Base-by-base conservation (phyloP, 345 rosid genomes). In the Chamaenerion angustifolium region DNA sequence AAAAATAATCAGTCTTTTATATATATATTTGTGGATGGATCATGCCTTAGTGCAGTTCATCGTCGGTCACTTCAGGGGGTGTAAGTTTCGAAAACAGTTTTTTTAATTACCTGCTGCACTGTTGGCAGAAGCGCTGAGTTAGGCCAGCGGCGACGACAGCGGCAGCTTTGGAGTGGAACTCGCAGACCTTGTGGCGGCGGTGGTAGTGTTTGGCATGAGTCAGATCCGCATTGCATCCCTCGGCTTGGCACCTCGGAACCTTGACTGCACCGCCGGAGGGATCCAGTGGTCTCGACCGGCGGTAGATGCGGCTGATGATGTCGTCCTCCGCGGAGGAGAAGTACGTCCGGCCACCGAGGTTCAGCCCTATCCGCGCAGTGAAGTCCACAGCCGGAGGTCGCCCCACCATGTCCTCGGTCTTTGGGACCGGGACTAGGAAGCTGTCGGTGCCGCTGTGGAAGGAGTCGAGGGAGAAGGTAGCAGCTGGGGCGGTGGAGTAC, bases 41-140 rank as follows among this genome's bases (percentile, higher is more conserved):
- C 25, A 2, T 4, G 25, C 25, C 25, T 21, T n/a, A n/a, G n/a
- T n/a, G n/a, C n/a, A n/a, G n/a, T n/a, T 4, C 4, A 31, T 31
- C 37, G 37, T 1, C 10, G 3, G 37, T 31, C 37, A 31, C 37
- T 31, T 31, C 37, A 31, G 10, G 37, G 3, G 37, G 37, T 31
- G 37, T 31, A 31, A 31, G 37, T 31, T 31, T 31, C 37, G 47
- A 14, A 13, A 53, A 57, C 47, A 58, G 69, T 68, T 64, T 50
- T 59, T 49, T 58, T 66, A 25, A 2, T 48, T 43, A 61, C 98
- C 98, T 86, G 96, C 98, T 92, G 50, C 98, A 92, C 76, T 92
- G 98, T 67, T 92, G 98, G 76, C 98, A 92, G 79, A 92, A 92
- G 23, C 98, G 85, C 75, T 92, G 98, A 65, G 95, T 86, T 55